Conservation (phyloP, 139 green algal genomes). For the Chlamydomonas schloesseri region DNA sequence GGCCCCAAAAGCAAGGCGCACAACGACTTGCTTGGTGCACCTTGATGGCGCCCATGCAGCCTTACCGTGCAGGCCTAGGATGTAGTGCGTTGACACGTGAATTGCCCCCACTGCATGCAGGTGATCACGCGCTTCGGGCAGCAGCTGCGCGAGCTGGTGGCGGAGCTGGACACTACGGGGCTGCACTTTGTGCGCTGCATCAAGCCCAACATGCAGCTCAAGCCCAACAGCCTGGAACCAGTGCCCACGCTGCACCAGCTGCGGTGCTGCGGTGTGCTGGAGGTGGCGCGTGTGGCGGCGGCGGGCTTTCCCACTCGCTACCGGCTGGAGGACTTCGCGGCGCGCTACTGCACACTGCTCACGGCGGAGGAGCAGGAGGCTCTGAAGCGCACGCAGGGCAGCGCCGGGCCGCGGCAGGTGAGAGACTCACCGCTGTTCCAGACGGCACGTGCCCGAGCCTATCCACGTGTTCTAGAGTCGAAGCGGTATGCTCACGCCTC, state of each 20-base stretch:
- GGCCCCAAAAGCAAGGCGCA: too few species aligned
- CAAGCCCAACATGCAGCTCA: constrained; percentile 90
- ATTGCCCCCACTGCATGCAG: constrained; percentile 7
- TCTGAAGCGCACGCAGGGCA: constrained; percentile 11
- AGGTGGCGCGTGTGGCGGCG: constrained; percentile 92
- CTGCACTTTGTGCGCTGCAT: constrained; percentile 98
- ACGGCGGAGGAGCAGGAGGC: constrained; percentile 48
- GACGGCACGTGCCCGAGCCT: too few species aligned
- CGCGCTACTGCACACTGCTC: constrained; percentile 86
- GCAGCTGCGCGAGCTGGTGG: constrained; percentile 85
- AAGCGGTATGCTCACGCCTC: too few species aligned
- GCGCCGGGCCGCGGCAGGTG: neutral
- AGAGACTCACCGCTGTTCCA: neutral
- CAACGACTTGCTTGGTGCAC: too few species aligned
- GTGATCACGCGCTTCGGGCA: constrained; percentile 79
- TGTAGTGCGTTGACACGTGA: too few species aligned
- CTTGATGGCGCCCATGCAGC: too few species aligned
- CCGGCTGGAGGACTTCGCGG: constrained; percentile 81
- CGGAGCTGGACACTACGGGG: constrained; percentile 79
- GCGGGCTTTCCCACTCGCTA: constrained; percentile 95
- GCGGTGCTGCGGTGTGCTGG: constrained; percentile 95
- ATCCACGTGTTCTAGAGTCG: too few species aligned
- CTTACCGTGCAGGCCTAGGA: too few species aligned
- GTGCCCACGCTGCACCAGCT: constrained; percentile 92
- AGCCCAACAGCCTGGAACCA: constrained; percentile 77